Percentiles rank a stretch among this genome's conserved stretches.
Conservation (phyloP, 257 asterid genomes). For the Solanum phureja region DNA sequence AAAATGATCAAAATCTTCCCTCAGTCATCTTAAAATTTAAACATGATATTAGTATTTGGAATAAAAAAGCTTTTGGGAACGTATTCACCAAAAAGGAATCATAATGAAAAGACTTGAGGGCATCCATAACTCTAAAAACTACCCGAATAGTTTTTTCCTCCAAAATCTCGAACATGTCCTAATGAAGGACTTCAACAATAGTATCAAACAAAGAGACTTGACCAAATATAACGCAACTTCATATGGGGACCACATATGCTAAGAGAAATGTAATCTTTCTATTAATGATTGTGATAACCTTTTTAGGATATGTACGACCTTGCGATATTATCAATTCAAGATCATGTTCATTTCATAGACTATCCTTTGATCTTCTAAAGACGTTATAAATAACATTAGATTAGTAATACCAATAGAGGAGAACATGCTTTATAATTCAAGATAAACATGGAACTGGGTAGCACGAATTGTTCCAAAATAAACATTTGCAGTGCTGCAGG, state of each 20-base stretch:
- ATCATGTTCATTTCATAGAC: too few species aligned
- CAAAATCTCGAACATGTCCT: background rate
- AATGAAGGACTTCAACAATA: background rate
- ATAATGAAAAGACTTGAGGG: background rate
- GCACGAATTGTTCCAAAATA: background rate
- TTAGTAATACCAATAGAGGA: too few species aligned
- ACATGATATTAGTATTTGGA: background rate
- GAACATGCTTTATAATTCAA: too few species aligned
- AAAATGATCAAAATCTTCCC: too few species aligned
- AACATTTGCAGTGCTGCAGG: background rate
- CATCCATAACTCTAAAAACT: background rate
- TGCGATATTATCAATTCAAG: too few species aligned
- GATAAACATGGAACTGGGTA: background rate
- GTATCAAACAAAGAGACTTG: background rate
- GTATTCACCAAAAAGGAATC: background rate
- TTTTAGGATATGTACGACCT: too few species aligned
- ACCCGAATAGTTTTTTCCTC: background rate
- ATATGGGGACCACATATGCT: background rate
- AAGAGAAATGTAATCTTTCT: background rate
- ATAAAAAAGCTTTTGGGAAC: background rate
- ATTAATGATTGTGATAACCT: too few species aligned
- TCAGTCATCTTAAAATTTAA: too few species aligned
- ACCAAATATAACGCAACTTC: background rate
- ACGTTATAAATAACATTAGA: too few species aligned
- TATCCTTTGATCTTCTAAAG: too few species aligned